These are phyloP conservation scores for Tricholoma saponaceum DNA, from an alignment of 768 basidiomycete species.

Conservation along the genomic window DNA sequence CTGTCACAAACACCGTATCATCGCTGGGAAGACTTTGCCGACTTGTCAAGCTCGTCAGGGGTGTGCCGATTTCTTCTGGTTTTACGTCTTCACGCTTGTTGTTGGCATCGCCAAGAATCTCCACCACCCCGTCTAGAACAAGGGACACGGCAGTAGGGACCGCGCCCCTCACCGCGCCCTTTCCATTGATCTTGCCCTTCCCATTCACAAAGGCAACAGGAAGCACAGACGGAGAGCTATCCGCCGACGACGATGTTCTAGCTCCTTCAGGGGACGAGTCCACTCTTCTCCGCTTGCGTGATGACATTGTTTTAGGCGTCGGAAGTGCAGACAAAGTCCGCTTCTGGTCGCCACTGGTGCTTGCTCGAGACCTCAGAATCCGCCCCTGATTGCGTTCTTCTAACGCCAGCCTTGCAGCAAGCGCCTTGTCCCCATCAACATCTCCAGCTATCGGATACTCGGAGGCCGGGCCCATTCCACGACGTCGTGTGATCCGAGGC, in stretches of 20 bases:
- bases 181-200: slow-evolving; percentile 5
- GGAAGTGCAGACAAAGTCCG: slow-evolving; percentile 5
- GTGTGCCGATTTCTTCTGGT: slow-evolving; percentile 53
- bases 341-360: slow-evolving; percentile 4
- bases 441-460: not conserved
- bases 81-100: slow-evolving; percentile 31
- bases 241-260: slow-evolving; percentile 7
- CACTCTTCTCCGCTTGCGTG: slow-evolving; percentile 43
- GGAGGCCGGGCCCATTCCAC: not conserved
- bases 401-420: slow-evolving; percentile 22
- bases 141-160: not conserved
- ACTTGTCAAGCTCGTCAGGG: slow-evolving; percentile 44
- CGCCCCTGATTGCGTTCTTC: slow-evolving; percentile 21
- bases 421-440: slow-evolving; percentile 21
- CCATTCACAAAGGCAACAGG: slow-evolving; percentile 9
- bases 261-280: slow-evolving; percentile 34
- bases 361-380: slow-evolving; percentile 24
- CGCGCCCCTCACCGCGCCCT: not conserved
- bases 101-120: slow-evolving; percentile 2
- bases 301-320: slow-evolving; percentile 18
- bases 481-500: not conserved
- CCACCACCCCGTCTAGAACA: slow-evolving; percentile 1
- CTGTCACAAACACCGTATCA: slow-evolving; percentile 43
- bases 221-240: slow-evolving; percentile 3
- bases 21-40: slow-evolving; percentile 57